Evolutionary conservation across 2,329 filamentous ascomycete genomes (phyloP).

Genomic region (Exophiala aquamarina): DNA sequence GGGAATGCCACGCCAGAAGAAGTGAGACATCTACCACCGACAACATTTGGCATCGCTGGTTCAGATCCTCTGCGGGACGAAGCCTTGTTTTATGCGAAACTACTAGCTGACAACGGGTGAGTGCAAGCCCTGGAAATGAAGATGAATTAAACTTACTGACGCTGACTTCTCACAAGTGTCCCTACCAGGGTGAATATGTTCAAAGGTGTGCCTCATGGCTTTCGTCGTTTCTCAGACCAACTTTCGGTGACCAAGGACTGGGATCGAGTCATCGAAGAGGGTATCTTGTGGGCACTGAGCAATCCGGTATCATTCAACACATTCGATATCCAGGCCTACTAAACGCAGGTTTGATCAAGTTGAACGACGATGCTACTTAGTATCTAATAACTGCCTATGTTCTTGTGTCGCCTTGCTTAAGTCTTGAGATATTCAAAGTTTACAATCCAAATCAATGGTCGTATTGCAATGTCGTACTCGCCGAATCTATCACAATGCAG

Average conservation of each 20-base stretch:
- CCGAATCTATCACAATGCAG: too few relatives aligned
- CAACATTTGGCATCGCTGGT: slow-evolving; percentile 39
- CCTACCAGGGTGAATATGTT: slow-evolving; percentile 52
- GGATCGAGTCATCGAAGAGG: slow-evolving; percentile 33
- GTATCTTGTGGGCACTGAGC: slow-evolving; percentile 32
- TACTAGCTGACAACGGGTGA: slow-evolving; percentile 41
- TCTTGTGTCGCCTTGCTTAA: too few relatives aligned
- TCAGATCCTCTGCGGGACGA: slow-evolving; percentile 52
- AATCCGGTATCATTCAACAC: background rate
- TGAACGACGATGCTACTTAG: too few relatives aligned
- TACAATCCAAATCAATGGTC: too few relatives aligned
- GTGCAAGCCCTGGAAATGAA: slow-evolving; percentile 15
- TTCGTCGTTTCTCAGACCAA: slow-evolving; percentile 35
- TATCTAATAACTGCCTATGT: too few relatives aligned
- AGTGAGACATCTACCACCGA: slow-evolving; percentile 46
- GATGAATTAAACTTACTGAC: background rate
- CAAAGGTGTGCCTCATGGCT: slow-evolving; percentile 55
- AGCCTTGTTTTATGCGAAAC: slow-evolving; percentile 47
- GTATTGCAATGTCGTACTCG: too few relatives aligned
- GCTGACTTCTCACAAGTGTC: slow-evolving; percentile 36
- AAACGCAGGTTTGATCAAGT: too few relatives aligned
- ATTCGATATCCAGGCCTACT: background rate
- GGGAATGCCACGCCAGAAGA: slow-evolving; percentile 34
- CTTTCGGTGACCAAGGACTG: slow-evolving; percentile 31
- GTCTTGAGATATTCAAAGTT: too few relatives aligned